Conservation (phyloP, 345 rosid genomes). For the Populus simonii region DNA sequence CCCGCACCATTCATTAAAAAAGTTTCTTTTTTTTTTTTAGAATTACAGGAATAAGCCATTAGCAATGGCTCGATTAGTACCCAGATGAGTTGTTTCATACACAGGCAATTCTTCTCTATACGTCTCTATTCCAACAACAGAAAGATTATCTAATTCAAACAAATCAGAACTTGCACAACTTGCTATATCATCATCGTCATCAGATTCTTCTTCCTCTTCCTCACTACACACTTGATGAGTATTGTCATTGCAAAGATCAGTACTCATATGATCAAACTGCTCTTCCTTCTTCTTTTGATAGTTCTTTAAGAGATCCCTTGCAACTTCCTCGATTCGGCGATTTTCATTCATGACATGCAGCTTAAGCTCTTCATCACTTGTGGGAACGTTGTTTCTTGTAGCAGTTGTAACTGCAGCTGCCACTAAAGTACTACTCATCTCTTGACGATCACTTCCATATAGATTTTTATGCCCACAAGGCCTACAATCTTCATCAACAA, state of each 20-base stretch:
- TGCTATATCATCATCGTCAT: constrained; percentile 55
- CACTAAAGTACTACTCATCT: background rate
- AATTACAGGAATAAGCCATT: constrained; percentile 60
- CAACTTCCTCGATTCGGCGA: constrained; percentile 62
- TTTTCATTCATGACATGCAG: constrained; percentile 41
- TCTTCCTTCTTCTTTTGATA: constrained; percentile 49
- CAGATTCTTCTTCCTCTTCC: constrained; percentile 30
- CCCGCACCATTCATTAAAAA: constrained; percentile 45
- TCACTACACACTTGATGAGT: background rate
- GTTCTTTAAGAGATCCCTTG: constrained; percentile 57
- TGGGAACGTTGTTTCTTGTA: background rate
- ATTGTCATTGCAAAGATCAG: constrained; percentile 10
- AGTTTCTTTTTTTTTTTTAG: background rate
- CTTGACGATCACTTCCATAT: constrained; percentile 6
- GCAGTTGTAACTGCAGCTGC: background rate
- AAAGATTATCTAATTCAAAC: constrained; percentile 85
- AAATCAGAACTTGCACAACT: constrained; percentile 94
- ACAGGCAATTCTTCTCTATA: constrained; percentile 88
- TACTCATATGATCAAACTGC: background rate
- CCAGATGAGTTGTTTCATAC: constrained; percentile 80
- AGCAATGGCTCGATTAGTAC: constrained; percentile 73
- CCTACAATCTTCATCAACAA: constrained; percentile 32
- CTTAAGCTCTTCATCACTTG: constrained; percentile 22
- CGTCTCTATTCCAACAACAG: constrained; percentile 61
- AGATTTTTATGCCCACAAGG: constrained; percentile 32